Percentiles rank a stretch among this genome's conserved stretches.
Conservation (phyloP, 2,329 filamentous ascomycete species). For the Aphanoascus verrucosus region DNA sequence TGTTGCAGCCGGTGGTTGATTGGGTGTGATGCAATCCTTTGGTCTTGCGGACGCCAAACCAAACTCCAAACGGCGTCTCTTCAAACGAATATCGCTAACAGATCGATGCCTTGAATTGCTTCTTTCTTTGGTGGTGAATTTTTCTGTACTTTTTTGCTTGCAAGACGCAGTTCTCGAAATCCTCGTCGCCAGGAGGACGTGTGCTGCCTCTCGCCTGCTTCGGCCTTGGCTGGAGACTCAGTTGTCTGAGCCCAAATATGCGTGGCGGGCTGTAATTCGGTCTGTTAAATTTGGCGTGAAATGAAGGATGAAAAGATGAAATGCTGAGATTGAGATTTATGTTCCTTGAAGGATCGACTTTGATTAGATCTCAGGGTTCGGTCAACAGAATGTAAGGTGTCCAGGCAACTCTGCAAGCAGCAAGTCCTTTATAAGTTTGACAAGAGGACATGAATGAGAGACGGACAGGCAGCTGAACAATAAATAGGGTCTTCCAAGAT, state of each 20-base stretch:
- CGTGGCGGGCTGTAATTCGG: constrained; percentile 10
- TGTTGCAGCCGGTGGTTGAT: not conserved
- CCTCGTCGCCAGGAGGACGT: not conserved
- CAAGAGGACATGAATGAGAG: too few species aligned
- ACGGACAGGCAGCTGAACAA: too few species aligned
- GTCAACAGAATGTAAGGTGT: too few species aligned
- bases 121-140: not conserved
- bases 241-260: not conserved
- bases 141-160: not conserved
- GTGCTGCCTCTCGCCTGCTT: not conserved
- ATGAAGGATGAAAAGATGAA: not conserved
- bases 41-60: not conserved
- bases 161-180: not conserved
- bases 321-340: not conserved
- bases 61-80: not conserved
- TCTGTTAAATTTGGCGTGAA: not conserved
- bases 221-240: not conserved
- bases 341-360: too few species aligned
- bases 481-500: too few species aligned
- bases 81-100: not conserved
- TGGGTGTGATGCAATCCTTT: not conserved
- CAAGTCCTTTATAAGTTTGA: too few species aligned
- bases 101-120: not conserved
- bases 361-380: too few species aligned
- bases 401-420: too few species aligned